These are phyloP conservation scores for Aspergillus puulaauensis DNA, from an alignment of 2,329 filamentous ascomycete species.

Conservation along the genomic window DNA sequence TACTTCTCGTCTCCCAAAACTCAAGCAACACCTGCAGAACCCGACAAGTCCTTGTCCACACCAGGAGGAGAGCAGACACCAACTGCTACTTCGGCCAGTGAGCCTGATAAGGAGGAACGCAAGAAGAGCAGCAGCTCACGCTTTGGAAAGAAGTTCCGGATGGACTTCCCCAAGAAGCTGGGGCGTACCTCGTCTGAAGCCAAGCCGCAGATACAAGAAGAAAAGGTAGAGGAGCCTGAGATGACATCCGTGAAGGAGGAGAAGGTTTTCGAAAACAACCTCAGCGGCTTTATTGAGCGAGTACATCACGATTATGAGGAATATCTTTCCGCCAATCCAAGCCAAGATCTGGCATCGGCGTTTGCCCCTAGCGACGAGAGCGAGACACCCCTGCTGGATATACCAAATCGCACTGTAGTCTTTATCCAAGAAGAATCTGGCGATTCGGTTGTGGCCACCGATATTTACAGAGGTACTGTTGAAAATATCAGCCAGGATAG, in stretches of 20 bases:
- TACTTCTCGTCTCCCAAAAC: constrained; percentile 68
- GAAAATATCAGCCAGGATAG: constrained; percentile 73
- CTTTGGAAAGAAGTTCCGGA: constrained; percentile 82
- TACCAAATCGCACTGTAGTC: constrained; percentile 55
- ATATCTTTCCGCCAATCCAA: constrained; percentile 38
- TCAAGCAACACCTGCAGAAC: constrained; percentile 48
- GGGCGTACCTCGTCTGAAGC: constrained; percentile 66
- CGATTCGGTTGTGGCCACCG: constrained; percentile 66
- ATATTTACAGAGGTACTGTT: constrained; percentile 88
- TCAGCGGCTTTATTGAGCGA: constrained; percentile 46
- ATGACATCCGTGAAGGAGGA: constrained; percentile 54
- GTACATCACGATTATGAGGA: constrained; percentile 49
- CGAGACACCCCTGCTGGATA: constrained; percentile 46
- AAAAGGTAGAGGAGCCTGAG: constrained; percentile 62
- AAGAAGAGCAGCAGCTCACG: constrained; percentile 55
- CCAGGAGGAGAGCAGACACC: constrained; percentile 44
- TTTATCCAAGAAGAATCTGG: constrained; percentile 66
- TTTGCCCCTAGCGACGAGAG: constrained; percentile 45
- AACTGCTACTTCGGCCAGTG: constrained; percentile 53
- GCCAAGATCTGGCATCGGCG: constrained; percentile 35
- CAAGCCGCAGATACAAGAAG: constrained; percentile 72
- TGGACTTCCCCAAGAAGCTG: constrained; percentile 77
- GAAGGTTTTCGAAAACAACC: constrained; percentile 46
- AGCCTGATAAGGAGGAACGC: constrained; percentile 62
- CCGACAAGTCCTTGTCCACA: constrained; percentile 49